Base-by-base conservation (phyloP, 495 filamentous ascomycete species). In the Neurospora terricola region DNA sequence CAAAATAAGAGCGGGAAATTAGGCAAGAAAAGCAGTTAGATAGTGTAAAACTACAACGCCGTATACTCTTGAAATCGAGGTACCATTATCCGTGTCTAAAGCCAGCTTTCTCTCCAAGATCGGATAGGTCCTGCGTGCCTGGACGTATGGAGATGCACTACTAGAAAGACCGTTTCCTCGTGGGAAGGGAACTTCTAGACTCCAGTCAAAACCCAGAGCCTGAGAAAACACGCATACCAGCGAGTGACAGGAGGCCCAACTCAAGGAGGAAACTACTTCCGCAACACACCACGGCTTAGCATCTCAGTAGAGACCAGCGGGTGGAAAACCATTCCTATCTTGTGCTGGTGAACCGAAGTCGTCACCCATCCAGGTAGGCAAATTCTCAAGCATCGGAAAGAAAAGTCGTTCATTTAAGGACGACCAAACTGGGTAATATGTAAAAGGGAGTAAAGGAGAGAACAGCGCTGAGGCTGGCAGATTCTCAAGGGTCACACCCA, bases 391-490 rank as follows among this genome's bases (percentile, higher is more conserved):
- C 21, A 30, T 37, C 18, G 18, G 42, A 38, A 38, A 38, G 23
- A 21, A 16, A 21, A 38, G 38, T 38, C 34, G 30, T 72, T 36
- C 30, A 68, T 14, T 45, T 34, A 36, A 37, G 42, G 34, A 21
- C 36, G 36, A 40, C 69, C 42, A 27, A 43, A 23, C 16, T 66
- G 27, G 70, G 37, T 72, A 34, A 39, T 72, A 72, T 59, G 70
- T 72, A 74, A n/a, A 76, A 70, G 72, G 27, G 36, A 70, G 73
- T 71, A 77, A 85, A 85, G 80, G 84, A 85, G 81, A 81, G 83
- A 82, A 86, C 79, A 82, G 83, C 80, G 80, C 79, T 76, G 76
- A 72, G 75, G 73, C 70, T 71, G 77, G 75, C 75, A 76, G 75
- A 72, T 77, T 73, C 75, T 76, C 73, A 71, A 74, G 62, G 69